phyloP scores from a whole-genome alignment of 352 stramenopile genomes.

The Phytophthora sojae region DNA sequence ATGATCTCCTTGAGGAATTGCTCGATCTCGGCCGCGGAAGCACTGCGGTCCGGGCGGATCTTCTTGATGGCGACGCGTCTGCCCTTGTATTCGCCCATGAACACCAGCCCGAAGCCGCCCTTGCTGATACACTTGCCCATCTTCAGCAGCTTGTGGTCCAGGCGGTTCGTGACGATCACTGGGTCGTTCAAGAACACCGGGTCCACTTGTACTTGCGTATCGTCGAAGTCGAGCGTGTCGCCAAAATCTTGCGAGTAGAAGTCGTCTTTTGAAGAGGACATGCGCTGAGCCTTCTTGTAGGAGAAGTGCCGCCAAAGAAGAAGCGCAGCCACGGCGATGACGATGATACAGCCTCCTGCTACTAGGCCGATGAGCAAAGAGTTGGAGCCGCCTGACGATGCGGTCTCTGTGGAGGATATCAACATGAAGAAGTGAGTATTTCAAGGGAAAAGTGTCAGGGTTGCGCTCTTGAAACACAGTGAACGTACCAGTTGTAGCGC shows the following conservation, averaged over 20 bases:
- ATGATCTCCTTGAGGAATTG: slow-evolving; percentile 57
- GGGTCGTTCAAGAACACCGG: slow-evolving; percentile 50
- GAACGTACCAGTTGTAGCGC: slow-evolving; percentile 21
- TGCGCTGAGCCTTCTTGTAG: slow-evolving; percentile 18
- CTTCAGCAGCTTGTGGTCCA: slow-evolving; percentile 51
- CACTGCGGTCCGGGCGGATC: slow-evolving; percentile 40
- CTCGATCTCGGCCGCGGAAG: slow-evolving; percentile 40
- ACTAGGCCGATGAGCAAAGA: slow-evolving; percentile 38
- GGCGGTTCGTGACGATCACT: slow-evolving; percentile 52
- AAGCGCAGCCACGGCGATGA: slow-evolving; percentile 23
- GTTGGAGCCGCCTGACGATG: slow-evolving; percentile 20
- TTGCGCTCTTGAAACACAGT: not conserved
- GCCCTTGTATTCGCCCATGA: slow-evolving; percentile 51
- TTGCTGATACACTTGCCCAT: slow-evolving; percentile 51
- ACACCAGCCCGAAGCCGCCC: slow-evolving; percentile 62
- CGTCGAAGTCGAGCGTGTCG: slow-evolving; percentile 44
- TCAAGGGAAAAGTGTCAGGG: not conserved
- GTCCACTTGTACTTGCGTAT: slow-evolving; percentile 43
- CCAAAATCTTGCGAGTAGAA: slow-evolving; percentile 39
- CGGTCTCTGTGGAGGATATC: slow-evolving; percentile 7
- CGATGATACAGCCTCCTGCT: slow-evolving; percentile 28
- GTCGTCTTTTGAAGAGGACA: slow-evolving; percentile 42
- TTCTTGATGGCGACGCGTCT: slow-evolving; percentile 59
- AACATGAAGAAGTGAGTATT: not conserved
- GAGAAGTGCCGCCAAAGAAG: slow-evolving; percentile 23